Conservation (phyloP, 139 green algal species). For the Asterochloris erici region DNA sequence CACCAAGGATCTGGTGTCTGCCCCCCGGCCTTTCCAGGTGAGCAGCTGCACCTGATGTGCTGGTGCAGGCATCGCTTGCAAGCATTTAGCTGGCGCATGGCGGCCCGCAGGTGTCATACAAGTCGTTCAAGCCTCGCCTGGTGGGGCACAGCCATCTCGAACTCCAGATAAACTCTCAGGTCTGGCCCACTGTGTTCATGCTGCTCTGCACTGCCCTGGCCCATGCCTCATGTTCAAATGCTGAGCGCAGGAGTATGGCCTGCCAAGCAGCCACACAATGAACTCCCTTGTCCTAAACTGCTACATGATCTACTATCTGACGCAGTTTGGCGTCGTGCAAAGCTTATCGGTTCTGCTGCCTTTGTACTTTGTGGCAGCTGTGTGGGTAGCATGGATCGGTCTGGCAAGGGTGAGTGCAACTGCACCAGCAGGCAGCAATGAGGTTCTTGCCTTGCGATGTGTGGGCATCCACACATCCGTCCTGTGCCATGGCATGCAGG, state of each 20-base stretch:
- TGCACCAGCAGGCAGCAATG: too few relatives aligned
- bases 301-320: slow-evolving; percentile 32
- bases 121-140: slow-evolving; percentile 10
- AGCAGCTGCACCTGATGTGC: background rate
- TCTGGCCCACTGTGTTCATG: background rate
- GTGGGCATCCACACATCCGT: too few relatives aligned
- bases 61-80: background rate
- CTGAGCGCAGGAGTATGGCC: slow-evolving; percentile 43
- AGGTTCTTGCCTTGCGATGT: too few relatives aligned
- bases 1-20: slow-evolving; percentile 51
- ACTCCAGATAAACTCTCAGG: slow-evolving; percentile 37
- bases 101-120: slow-evolving; percentile 3
- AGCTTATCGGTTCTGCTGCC: slow-evolving; percentile 1
- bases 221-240: background rate
- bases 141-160: slow-evolving; percentile 25
- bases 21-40: slow-evolving; percentile 35
- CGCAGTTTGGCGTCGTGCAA: slow-evolving; percentile 26
- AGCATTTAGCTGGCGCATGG: background rate
- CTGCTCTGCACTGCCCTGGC: background rate
- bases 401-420: slow-evolving; percentile 18
- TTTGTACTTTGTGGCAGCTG: slow-evolving; percentile 25
- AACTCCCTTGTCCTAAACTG: slow-evolving; percentile 51
- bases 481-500: too few relatives aligned
- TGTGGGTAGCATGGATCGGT: slow-evolving; percentile 45
- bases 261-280: slow-evolving; percentile 48